These are phyloP conservation scores for Taxillus chinensis DNA, from an alignment of 164 flowering plant genomes.

Conservation along the genomic window DNA sequence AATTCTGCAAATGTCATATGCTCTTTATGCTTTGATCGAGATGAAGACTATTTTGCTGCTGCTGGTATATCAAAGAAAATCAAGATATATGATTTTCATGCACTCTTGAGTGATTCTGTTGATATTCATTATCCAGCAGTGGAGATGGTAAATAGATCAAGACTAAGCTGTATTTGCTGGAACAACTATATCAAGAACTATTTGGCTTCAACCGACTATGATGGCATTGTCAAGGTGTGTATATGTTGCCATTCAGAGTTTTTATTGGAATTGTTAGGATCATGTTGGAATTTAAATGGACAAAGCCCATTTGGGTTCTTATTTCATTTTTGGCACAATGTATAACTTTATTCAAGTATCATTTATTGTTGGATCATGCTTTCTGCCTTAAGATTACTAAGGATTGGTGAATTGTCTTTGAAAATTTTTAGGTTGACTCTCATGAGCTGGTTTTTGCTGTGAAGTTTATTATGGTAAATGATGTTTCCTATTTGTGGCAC, in stretches of 20 bases:
- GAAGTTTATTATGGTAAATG: too few species aligned
- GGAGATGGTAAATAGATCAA: slow-evolving; percentile 82
- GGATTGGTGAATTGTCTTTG: background rate
- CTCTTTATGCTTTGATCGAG: slow-evolving; percentile 91
- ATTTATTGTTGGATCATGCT: background rate
- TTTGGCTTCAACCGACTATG: slow-evolving; percentile 93
- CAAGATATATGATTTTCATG: slow-evolving; percentile 70
- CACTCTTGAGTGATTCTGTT: slow-evolving; percentile 61
- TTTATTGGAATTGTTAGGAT: background rate
- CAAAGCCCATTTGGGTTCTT: background rate
- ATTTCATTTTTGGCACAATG: background rate
- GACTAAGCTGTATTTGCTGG: slow-evolving; percentile 86
- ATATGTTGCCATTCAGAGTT: background rate
- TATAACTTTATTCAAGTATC: too few species aligned
- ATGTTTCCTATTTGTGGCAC: too few species aligned
- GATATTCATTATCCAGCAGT: slow-evolving; percentile 85
- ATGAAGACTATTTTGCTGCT: slow-evolving; percentile 90
- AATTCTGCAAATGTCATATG: slow-evolving; percentile 88
- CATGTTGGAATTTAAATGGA: background rate
- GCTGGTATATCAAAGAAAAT: slow-evolving; percentile 97
- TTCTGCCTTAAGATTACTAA: background rate
- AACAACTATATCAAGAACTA: slow-evolving; percentile 86
- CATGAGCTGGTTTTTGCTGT: too few species aligned
- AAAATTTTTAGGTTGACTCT: background rate
- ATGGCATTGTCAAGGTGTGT: slow-evolving; percentile 91